These are phyloP conservation scores for Aegle marmelos DNA, from an alignment of 345 rosid species.

Conservation along the genomic window DNA sequence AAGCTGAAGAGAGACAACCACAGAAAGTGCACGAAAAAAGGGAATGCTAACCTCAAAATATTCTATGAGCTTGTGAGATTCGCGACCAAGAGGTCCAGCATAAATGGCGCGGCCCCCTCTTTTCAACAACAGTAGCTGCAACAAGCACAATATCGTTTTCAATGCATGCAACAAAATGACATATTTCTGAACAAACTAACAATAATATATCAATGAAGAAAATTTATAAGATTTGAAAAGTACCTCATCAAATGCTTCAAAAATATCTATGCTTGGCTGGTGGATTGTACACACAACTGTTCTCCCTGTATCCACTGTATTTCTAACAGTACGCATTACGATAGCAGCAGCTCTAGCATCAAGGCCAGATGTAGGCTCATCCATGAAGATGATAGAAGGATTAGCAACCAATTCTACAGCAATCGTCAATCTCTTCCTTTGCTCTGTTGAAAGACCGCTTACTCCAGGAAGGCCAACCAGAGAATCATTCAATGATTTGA, in stretches of 20 bases:
- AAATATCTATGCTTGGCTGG: slow-evolving; percentile 59
- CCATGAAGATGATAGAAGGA: slow-evolving; percentile 65
- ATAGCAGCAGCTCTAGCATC: slow-evolving; percentile 64
- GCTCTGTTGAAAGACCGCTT: slow-evolving; percentile 53
- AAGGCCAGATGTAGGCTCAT: slow-evolving; percentile 56
- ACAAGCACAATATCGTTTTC: not conserved
- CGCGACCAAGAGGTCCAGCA: slow-evolving; percentile 42
- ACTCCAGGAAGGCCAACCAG: slow-evolving; percentile 53
- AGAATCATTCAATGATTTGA: slow-evolving; percentile 36
- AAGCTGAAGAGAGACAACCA: not conserved
- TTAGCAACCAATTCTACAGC: slow-evolving; percentile 64
- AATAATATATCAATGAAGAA: not conserved
- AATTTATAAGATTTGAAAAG: not conserved
- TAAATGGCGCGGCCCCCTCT: slow-evolving; percentile 56
- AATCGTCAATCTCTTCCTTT: slow-evolving; percentile 54
- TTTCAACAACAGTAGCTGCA: slow-evolving; percentile 46
- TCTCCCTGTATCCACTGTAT: slow-evolving; percentile 54
- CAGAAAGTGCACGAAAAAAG: not conserved
- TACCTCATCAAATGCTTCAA: slow-evolving; percentile 60
- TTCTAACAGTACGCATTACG: slow-evolving; percentile 55
- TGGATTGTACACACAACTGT: slow-evolving; percentile 63
- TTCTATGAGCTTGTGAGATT: slow-evolving; percentile 48
- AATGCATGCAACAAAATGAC: not conserved
- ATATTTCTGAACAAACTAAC: not conserved
- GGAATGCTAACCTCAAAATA: slow-evolving; percentile 42